Percentiles rank a stretch among this genome's conserved stretches.
phyloP scores from a whole-genome alignment of 2,329 filamentous ascomycete genomes.

The Pyricularia sp. region DNA sequence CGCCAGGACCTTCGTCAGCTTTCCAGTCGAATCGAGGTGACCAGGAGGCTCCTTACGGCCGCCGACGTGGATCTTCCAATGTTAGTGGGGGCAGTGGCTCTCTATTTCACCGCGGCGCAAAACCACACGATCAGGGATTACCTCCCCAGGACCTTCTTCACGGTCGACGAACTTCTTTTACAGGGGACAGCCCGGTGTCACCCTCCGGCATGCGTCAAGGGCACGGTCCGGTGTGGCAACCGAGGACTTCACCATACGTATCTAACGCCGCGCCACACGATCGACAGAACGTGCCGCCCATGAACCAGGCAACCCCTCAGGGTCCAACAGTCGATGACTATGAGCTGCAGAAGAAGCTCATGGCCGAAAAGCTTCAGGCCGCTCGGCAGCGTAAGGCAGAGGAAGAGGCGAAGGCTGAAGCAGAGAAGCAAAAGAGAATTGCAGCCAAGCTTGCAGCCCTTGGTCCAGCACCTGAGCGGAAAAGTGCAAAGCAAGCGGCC shows the following conservation, averaged over 20 bases:
- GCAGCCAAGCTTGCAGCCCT: constrained; percentile 59
- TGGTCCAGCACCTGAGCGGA: constrained; percentile 49
- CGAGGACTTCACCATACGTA: constrained; percentile 5
- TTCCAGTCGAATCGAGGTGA: constrained; percentile 68
- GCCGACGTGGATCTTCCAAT: constrained; percentile 78
- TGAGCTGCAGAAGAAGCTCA: constrained; percentile 55
- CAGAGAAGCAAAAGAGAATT: constrained; percentile 57
- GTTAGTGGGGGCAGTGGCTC: constrained; percentile 75
- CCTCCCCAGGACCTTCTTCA: constrained; percentile 29
- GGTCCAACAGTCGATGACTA: constrained; percentile 36
- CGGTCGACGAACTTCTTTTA: constrained; percentile 34
- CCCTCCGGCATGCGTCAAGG: constrained; percentile 26
- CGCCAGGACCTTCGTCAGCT: constrained; percentile 64
- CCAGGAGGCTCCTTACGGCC: constrained; percentile 55
- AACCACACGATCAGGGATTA: constrained; percentile 27
- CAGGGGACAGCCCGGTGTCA: constrained; percentile 37
- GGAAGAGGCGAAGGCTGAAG: constrained; percentile 59
- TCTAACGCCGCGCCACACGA: constrained; percentile 15
- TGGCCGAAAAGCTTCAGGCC: constrained; percentile 57
- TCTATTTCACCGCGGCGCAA: constrained; percentile 43
- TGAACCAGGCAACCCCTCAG: constrained; percentile 10
- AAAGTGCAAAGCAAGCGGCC: constrained; percentile 40
- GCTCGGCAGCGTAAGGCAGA: constrained; percentile 56
- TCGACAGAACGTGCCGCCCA: constrained; percentile 4
- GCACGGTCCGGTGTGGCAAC: constrained; percentile 31